Evolutionary conservation across 495 filamentous ascomycete species (phyloP).

Genomic region (Penicillium samsonianum): DNA sequence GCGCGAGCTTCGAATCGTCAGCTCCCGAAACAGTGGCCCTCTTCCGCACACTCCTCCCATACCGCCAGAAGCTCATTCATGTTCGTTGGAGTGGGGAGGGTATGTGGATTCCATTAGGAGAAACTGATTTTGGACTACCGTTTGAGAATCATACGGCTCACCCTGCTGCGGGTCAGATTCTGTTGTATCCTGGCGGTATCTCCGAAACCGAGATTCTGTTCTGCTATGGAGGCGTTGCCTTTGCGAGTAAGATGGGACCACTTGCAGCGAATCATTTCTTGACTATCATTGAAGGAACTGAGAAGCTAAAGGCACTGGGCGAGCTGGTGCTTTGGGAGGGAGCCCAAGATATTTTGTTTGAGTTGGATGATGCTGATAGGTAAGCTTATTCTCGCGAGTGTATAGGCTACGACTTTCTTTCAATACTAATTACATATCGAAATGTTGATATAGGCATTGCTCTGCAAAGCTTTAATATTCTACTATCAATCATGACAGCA

Average conservation of each 20-base stretch:
- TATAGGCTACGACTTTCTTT: no score
- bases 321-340: constrained; percentile 26
- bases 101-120: constrained; percentile 31
- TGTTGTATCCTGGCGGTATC: constrained; percentile 30
- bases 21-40: constrained; percentile 28
- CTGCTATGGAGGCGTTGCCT: constrained; percentile 28
- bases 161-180: constrained; percentile 25
- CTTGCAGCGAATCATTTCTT: constrained; percentile 32
- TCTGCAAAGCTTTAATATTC: no score
- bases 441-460: no score
- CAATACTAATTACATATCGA: no score
- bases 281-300: constrained; percentile 25
- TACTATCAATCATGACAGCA: no score
- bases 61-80: constrained; percentile 31
- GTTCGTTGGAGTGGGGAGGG: constrained; percentile 32
- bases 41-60: constrained; percentile 28
- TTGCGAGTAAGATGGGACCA: constrained; percentile 30
- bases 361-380: no score
- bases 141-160: constrained; percentile 33
- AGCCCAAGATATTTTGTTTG: constrained; percentile 19
- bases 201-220: constrained; percentile 32
- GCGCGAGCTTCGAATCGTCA: constrained; percentile 21
- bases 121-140: constrained; percentile 27
- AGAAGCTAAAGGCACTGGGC: constrained; percentile 23
- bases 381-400: no score